Percentiles rank a stretch among this genome's conserved stretches.
Evolutionary conservation across 768 basidiomycete species (phyloP).

Genomic region (Lentinus brumalis): DNA sequence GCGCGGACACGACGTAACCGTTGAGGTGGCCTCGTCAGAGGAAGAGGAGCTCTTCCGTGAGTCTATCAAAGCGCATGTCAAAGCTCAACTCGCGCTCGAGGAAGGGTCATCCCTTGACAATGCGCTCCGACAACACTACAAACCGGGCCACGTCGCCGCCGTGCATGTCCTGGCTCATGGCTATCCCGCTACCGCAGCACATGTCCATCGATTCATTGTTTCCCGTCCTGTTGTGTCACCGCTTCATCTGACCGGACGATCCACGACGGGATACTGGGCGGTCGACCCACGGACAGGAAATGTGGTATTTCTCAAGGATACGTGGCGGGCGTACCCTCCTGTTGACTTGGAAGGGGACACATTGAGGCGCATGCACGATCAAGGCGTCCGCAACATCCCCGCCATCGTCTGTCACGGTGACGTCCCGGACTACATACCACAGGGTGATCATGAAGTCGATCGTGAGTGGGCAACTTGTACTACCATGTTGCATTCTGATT

Average conservation of each 20-base stretch:
- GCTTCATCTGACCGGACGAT: background rate
- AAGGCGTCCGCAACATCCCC: constrained; percentile 6
- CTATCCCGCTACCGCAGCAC: background rate
- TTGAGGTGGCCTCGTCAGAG: background rate
- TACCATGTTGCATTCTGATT: background rate
- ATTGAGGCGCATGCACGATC: background rate
- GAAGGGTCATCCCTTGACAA: no score
- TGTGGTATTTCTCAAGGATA: constrained; percentile 13
- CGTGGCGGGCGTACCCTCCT: background rate
- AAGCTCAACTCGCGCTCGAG: no score
- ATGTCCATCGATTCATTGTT: background rate
- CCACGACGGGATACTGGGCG: constrained; percentile 12
- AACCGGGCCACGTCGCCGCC: background rate
- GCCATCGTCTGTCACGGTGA: constrained; percentile 4
- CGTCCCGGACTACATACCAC: background rate
- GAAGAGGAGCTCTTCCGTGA: background rate
- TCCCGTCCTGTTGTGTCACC: constrained; percentile 6
- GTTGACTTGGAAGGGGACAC: background rate
- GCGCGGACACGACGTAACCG: constrained; percentile 28
- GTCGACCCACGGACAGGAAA: background rate
- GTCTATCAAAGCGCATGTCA: no score
- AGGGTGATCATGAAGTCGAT: no score
- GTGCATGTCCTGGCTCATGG: background rate
- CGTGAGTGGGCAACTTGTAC: no score
- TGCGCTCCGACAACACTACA: constrained; percentile 5